Conservation (phyloP, 495 filamentous ascomycete species). For the Penicillium canescens region DNA sequence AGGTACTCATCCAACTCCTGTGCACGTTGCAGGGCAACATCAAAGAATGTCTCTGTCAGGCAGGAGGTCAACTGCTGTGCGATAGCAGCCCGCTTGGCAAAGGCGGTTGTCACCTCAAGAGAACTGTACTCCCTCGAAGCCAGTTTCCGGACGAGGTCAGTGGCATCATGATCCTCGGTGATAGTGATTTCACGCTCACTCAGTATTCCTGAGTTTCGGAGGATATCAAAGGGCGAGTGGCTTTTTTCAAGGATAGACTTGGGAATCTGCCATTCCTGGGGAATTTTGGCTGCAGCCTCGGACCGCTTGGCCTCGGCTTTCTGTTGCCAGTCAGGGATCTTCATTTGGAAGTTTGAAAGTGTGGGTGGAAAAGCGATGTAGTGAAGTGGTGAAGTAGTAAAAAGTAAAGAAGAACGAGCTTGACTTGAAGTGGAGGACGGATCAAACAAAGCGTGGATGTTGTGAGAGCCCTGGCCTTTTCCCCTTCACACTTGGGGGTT, state of each 20-base stretch:
- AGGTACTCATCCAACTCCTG: constrained; percentile 41
- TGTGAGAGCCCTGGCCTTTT: no score
- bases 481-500: no score
- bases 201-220: neutral
- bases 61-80: constrained; percentile 47
- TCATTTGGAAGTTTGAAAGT: neutral
- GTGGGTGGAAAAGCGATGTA: no score
- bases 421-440: no score
- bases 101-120: constrained; percentile 46
- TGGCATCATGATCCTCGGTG: neutral
- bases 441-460: no score
- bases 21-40: constrained; percentile 34
- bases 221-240: no score
- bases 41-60: constrained; percentile 50
- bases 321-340: constrained; percentile 6
- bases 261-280: constrained; percentile 3
- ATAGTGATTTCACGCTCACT: neutral
- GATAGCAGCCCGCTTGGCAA: constrained; percentile 54
- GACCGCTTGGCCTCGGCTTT: constrained; percentile 11
- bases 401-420: no score
- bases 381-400: no score
- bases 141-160: constrained; percentile 14
- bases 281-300: constrained; percentile 10
- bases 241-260: no score
- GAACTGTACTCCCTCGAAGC: constrained; percentile 37